Evolutionary conservation across 1,139 yeast species (phyloP), one percentile per base, ranked within the genome.

Genomic region (Protomyces arabidopsidicola): DNA sequence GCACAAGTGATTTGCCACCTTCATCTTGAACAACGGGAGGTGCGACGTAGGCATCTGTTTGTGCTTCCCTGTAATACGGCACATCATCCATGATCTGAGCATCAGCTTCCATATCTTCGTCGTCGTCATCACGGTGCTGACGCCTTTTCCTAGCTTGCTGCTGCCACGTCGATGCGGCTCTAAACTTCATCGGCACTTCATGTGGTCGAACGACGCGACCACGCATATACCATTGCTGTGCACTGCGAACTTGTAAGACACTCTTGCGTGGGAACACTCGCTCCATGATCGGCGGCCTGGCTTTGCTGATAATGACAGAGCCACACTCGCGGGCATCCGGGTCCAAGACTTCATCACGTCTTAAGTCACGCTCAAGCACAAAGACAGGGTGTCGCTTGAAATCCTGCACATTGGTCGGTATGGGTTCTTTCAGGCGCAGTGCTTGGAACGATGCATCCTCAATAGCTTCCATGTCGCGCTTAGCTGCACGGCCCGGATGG

Each of bases 331-430:
- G 57, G 55, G 86, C 86, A 67, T 80, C 83, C 0, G 95, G 90
- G 61, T 81, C 78, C 8, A 93, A 76, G 1, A 90, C 80, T 71
- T 93, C 96, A 71, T 86, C 86, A 65, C 81, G 81, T 64, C 81
- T 80, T 38, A 93, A 74, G 70, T 90, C 96, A 1, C 84, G 79
- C 71, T 89, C 96, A 10, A 66, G 48, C 0, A 87, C 93, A 73
- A 86, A 93, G n/a, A 86, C 73, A 0, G 98, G 98, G 73, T 93
- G 98, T 61, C 86, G 85, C 65, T 85, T 86, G 72, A 93, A 88
- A 68, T 91, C 98, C 57, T 84, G 85, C 22, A 90, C 77, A 69
- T 83, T 88, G 63, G 86, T 84, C 0, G 99, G 99, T 81, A 93
- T 85, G 0, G 96, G 96, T 71, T 95, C 98, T 24, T 81, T 78